Evolutionary conservation across 352 stramenopile species (phyloP).

Genomic region (Phytophthora macrochlamydospora): DNA sequence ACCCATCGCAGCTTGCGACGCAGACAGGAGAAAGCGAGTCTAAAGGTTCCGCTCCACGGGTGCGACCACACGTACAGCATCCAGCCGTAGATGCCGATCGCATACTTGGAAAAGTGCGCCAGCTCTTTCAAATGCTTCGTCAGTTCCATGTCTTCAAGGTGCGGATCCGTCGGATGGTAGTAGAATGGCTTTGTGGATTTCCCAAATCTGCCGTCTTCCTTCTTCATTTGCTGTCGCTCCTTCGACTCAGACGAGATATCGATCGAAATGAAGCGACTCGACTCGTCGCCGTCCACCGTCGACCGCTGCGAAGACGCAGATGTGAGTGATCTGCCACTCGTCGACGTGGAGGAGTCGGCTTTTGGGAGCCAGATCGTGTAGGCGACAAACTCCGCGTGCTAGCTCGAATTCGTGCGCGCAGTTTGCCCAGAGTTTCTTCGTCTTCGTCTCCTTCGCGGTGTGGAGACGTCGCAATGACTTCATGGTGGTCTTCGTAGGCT

Average conservation of each 20-base stretch:
- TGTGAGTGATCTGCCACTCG: constrained; percentile 13
- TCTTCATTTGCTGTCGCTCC: constrained; percentile 5
- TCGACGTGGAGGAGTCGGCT: constrained; percentile 4
- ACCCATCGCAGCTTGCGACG: constrained; percentile 68
- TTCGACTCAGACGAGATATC: constrained; percentile 38
- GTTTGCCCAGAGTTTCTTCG: constrained; percentile 53
- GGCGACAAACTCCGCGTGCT: constrained; percentile 18
- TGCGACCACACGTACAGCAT: constrained; percentile 92
- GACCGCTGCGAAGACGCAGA: constrained; percentile 27
- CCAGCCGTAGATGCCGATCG: constrained; percentile 88
- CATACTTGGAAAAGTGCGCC: constrained; percentile 87
- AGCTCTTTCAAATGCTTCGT: constrained; percentile 60
- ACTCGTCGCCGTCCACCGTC: constrained; percentile 26
- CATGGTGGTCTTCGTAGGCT: constrained; percentile 65
- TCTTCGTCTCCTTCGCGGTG: constrained; percentile 40
- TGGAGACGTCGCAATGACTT: constrained; percentile 36
- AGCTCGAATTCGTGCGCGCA: constrained; percentile 51
- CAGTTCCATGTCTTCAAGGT: constrained; percentile 53
- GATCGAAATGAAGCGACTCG: constrained; percentile 54
- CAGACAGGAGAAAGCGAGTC: constrained; percentile 77
- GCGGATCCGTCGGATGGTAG: constrained; percentile 46
- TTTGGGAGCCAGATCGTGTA: constrained; percentile 5
- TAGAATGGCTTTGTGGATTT: constrained; percentile 28
- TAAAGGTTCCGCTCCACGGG: constrained; percentile 80
- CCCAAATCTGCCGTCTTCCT: constrained; percentile 10